These are phyloP conservation scores for Athelia sp. DNA, from an alignment of 1,284 basidiomycete species.

Conservation along the genomic window DNA sequence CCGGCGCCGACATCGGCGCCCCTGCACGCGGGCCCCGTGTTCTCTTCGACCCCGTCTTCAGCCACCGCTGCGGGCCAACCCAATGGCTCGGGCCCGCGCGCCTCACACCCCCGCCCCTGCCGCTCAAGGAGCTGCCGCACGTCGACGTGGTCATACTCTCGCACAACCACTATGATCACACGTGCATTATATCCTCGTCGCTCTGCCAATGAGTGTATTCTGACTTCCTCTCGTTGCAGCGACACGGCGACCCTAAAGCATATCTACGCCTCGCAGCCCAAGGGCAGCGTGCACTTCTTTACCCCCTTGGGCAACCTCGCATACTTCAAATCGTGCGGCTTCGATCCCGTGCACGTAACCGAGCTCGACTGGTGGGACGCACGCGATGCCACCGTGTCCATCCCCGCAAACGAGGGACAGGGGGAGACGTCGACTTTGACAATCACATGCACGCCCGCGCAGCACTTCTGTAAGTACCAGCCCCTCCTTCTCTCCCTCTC, in stretches of 20 bases:
- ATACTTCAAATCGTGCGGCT: conserved; percentile 39
- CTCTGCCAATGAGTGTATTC: too few species aligned
- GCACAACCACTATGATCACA: not conserved
- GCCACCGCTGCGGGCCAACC: conserved; percentile 54
- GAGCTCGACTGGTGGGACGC: conserved; percentile 73
- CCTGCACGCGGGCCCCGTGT: conserved; percentile 51
- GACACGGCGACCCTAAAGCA: not conserved
- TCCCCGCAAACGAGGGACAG: conserved; percentile 16
- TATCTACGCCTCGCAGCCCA: not conserved
- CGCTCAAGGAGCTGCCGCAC: not conserved
- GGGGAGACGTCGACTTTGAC: conserved; percentile 6
- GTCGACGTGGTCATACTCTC: not conserved
- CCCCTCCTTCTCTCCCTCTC: not conserved
- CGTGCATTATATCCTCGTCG: not conserved
- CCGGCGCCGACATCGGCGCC: not conserved
- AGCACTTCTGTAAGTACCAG: conserved; percentile 33
- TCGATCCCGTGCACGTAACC: conserved; percentile 38
- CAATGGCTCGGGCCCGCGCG: conserved; percentile 53
- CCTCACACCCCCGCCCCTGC: conserved; percentile 30
- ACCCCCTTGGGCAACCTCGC: conserved; percentile 55
- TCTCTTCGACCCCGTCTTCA: conserved; percentile 71
- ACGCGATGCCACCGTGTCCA: conserved; percentile 32
- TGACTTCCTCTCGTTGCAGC: not conserved
- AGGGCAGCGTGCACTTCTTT: conserved; percentile 40
- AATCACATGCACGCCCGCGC: conserved; percentile 37